Conservation (phyloP, 148 eudicot species). For the Drosera capensis region DNA sequence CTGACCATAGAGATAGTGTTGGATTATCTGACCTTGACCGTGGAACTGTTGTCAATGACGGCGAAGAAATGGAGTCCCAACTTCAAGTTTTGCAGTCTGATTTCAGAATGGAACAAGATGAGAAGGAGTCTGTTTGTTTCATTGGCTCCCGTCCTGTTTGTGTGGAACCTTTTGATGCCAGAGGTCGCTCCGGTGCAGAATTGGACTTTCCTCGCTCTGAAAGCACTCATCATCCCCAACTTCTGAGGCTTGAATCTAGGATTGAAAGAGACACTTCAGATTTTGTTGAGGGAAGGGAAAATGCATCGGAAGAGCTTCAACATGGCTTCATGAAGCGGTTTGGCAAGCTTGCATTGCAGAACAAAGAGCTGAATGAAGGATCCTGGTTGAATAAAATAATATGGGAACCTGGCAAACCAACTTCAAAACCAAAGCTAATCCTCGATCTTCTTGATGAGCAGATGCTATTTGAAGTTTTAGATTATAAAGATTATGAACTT, state of each 20-base stretch:
- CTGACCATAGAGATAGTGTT: constrained; percentile 42
- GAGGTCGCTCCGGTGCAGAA: constrained; percentile 13
- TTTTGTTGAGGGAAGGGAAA: constrained; percentile 23
- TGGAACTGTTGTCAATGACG: constrained; percentile 20
- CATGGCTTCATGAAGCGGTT: constrained; percentile 49
- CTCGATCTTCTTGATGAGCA: constrained; percentile 92
- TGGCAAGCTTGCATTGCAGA: constrained; percentile 53
- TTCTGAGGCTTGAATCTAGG: constrained; percentile 63
- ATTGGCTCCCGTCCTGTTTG: constrained; percentile 13
- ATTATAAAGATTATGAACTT: constrained; percentile 42
- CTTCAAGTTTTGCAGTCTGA: constrained; percentile 10
- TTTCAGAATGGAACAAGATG: constrained; percentile 11
- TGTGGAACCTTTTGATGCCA: constrained; percentile 55
- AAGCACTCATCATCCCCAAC: constrained; percentile 53
- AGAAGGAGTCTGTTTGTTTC: constrained; percentile 22
- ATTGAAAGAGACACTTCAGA: constrained; percentile 19
- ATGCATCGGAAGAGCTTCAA: constrained; percentile 21
- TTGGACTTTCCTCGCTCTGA: constrained; percentile 10
- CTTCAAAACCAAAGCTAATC: constrained; percentile 62
- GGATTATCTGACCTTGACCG: constrained; percentile 65
- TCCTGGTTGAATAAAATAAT: constrained; percentile 80
- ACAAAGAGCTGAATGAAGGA: constrained; percentile 66
- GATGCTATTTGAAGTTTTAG: constrained; percentile 86
- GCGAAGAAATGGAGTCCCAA: constrained; percentile 18
- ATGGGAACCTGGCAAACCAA: constrained; percentile 59